A percentile compares a stretch with the other conserved stretches of the same genome.
Evolutionary conservation across 2,329 filamentous ascomycete species (phyloP).

Genomic region (Zymoseptoria brevis): DNA sequence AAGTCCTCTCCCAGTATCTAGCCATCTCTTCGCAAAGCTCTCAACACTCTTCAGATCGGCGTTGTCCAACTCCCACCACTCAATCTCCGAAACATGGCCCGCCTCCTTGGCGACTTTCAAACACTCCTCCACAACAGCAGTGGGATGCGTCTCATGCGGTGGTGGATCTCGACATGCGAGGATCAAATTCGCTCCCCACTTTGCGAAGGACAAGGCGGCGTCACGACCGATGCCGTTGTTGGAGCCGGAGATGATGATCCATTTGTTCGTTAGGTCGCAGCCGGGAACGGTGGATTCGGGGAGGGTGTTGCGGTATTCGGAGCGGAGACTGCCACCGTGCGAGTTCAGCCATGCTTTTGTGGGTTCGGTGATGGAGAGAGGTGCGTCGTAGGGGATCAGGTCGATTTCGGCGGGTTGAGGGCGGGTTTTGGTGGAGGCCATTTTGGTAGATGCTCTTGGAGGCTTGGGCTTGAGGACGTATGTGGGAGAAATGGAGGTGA

Average conservation of each 20-base stretch:
- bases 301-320: not conserved
- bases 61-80: conserved; percentile 8
- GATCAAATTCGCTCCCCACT: conserved; percentile 24
- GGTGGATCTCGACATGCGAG: conserved; percentile 23
- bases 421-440: not conserved
- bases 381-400: conserved; percentile 1
- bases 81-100: conserved; percentile 2
- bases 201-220: conserved; percentile 21
- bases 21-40: conserved; percentile 22
- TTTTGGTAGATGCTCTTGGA: not conserved
- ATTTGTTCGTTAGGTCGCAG: conserved; percentile 5
- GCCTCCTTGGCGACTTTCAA: conserved; percentile 2
- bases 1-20: conserved; percentile 13
- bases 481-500: not conserved
- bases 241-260: conserved; percentile 15
- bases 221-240: conserved; percentile 26
- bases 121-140: conserved; percentile 20
- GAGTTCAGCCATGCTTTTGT: not conserved
- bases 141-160: conserved; percentile 19
- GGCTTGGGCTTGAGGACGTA: too few relatives aligned
- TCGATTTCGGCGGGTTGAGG: not conserved
- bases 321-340: not conserved
- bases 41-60: conserved; percentile 20
- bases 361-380: conserved; percentile 1
- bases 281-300: not conserved